Base-by-base conservation (phyloP, 148 eudicot genomes). In the Dianthus caryophyllus region DNA sequence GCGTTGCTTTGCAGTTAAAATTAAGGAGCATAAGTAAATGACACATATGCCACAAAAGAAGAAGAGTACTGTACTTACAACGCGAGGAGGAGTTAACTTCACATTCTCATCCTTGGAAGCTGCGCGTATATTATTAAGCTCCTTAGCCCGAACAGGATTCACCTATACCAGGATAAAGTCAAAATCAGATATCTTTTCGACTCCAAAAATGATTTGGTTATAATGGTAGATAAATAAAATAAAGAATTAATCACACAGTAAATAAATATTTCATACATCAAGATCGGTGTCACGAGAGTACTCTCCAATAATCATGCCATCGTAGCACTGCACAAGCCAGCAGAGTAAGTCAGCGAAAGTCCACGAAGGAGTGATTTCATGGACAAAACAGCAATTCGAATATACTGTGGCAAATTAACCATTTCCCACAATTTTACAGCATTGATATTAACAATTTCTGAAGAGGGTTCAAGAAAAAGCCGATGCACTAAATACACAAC, bases 271-370 rank as follows among this genome's bases (percentile, higher is more conserved):
- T 38, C 95, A 77, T 90, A 94, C 98, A 83, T 94, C 98, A 57
- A 94, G 90, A 88, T 94, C 98, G 2, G 90, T 76, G 51, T 88
- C 98, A 29, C 98, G 90, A 18, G 98, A 94, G 77, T 94, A 89
- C 77, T 94, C 98, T 56, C 98, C 98, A 36, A 94, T 83, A 72
- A 94, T 90, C 98, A 94, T 94, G 65, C 98, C 98, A 78, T 94
- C 98, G 71, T 94, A 94, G 44, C 96, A 17, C 98, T 94, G 90
- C 79, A 79, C 14, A 55, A 3, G 22, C 18, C 46, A 67, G 30
- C 52, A 47, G 29, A 53, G 14, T 6, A 65, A 22, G 57, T 62
- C 57, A 68, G 67, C 30, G 50, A 5, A 6, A 76, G 33, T 46
- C 13, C 18, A 68, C 67, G 70, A 68, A 41, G 44, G 39, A 52